Percentiles rank a stretch among this genome's conserved stretches.
phyloP scores from a whole-genome alignment of 1,139 yeast species.

The Zygosaccharomyces sapae region DNA sequence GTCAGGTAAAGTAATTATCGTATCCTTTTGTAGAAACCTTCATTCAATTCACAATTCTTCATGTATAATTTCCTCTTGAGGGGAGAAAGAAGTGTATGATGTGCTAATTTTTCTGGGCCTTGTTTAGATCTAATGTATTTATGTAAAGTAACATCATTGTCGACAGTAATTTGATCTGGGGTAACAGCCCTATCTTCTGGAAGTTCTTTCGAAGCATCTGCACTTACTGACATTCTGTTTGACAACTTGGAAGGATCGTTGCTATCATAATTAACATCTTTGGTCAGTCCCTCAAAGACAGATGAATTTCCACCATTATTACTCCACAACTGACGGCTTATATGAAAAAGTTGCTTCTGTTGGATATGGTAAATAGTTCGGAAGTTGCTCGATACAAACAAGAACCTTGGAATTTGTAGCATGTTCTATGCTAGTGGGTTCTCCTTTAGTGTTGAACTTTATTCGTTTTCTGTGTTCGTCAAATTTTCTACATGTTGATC shows the following conservation, averaged over 20 bases:
- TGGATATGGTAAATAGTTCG: background rate
- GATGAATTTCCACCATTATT: constrained; percentile 9
- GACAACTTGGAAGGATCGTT: constrained; percentile 20
- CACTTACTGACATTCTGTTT: constrained; percentile 22
- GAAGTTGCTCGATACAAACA: background rate
- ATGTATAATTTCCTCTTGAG: constrained; percentile 63
- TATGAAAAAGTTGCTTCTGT: constrained; percentile 8
- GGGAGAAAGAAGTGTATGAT: constrained; percentile 58
- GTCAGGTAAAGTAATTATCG: constrained; percentile 45
- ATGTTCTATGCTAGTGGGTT: constrained; percentile 2
- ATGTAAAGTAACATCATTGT: constrained; percentile 42
- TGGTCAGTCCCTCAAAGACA: constrained; percentile 18
- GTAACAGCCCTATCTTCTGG: constrained; percentile 16
- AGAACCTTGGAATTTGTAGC: constrained; percentile 8
- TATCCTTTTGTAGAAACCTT: constrained; percentile 76
- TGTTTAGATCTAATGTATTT: constrained; percentile 41
- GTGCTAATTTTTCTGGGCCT: constrained; percentile 38
- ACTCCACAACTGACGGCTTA: constrained; percentile 9
- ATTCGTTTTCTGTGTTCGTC: background rate
- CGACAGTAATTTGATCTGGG: constrained; percentile 30
- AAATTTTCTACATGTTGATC: background rate
- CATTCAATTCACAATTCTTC: constrained; percentile 48
- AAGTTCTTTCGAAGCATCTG: constrained; percentile 19
- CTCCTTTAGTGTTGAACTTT: background rate
- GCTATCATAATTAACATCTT: constrained; percentile 12